These are phyloP conservation scores for Rhododendron kiyosumense DNA, from an alignment of 148 eudicot genomes.

Conservation along the genomic window DNA sequence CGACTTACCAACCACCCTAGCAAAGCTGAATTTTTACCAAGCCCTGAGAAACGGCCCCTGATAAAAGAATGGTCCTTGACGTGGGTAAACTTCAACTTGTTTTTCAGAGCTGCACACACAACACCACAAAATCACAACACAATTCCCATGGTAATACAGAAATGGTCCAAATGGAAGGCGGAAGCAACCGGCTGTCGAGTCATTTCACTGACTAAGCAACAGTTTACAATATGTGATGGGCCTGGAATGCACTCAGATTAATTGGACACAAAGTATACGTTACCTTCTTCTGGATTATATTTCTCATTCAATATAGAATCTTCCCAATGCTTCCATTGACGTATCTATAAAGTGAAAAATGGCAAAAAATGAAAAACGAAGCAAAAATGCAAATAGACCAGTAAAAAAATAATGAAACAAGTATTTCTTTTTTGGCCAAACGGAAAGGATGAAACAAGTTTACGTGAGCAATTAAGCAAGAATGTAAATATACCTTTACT, in stretches of 20 bases:
- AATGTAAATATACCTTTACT: conserved; percentile 21
- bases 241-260: not conserved
- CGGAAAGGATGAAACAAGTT: not conserved
- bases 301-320: conserved; percentile 26
- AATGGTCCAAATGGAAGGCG: not conserved
- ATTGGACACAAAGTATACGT: not conserved
- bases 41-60: conserved; percentile 35
- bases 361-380: not conserved
- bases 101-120: conserved; percentile 18
- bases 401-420: not conserved
- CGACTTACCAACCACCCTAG: conserved; percentile 64
- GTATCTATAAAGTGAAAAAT: conserved; percentile 33
- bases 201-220: not conserved
- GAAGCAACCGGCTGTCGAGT: not conserved
- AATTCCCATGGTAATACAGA: not conserved
- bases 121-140: not conserved
- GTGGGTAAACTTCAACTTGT: conserved; percentile 21
- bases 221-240: not conserved
- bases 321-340: conserved; percentile 67
- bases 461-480: not conserved
- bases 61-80: conserved; percentile 44
- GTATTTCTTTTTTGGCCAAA: not conserved
- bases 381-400: not conserved
- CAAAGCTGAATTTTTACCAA: conserved; percentile 28
- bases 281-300: conserved; percentile 32